Base-by-base conservation (phyloP, 768 basidiomycete species). In the Phlebiopsis flavidoalba region DNA sequence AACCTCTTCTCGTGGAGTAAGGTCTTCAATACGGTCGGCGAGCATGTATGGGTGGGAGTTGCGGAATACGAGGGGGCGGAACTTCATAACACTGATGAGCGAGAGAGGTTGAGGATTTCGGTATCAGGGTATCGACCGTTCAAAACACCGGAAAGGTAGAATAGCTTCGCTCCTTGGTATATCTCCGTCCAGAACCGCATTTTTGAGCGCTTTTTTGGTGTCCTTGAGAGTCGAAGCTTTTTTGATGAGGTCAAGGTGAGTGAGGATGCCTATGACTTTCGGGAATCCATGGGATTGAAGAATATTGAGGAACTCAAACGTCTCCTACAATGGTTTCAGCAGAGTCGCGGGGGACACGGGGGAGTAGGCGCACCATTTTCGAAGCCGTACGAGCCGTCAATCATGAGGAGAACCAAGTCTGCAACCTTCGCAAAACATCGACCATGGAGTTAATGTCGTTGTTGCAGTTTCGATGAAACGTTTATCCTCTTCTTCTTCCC, bases 131-230 rank as follows among this genome's bases (percentile, higher is more conserved):
- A 98, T 45, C 95, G 91, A 19, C 97, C 97, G 67, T 98, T 98
- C 67, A 98, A 83, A 35, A 98, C 93, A 17, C 96, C 97, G 2
- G 93, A 95, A 54, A 98, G 87, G 73, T 97, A 98, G 76, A 98
- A 98, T 8, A 99, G 85, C 72, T 99, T 99, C 33, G 97, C 96
- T 53, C 97, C 97, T 68, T 95, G 91, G 73, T 98, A 98, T 12
- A 99, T 98, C 74, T 99, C 97, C 0, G 95, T 93, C 97, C 97
- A 99, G 77, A 99, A 99, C 10, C 97, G 91, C 70, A n/a, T 93
- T 97, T 75, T 99, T 99, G 43, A 99, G 83, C 0, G 87, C 77
- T 69, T 97, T 97, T 77, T 98, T 99, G 57, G 93, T 94, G 53
- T 85, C 84, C 60, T 88, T 89, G 45, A 98, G 85, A 3, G 87